Evolutionary conservation across 2,329 filamentous ascomycete genomes (phyloP).

Genomic region (Penicillium crustosum): DNA sequence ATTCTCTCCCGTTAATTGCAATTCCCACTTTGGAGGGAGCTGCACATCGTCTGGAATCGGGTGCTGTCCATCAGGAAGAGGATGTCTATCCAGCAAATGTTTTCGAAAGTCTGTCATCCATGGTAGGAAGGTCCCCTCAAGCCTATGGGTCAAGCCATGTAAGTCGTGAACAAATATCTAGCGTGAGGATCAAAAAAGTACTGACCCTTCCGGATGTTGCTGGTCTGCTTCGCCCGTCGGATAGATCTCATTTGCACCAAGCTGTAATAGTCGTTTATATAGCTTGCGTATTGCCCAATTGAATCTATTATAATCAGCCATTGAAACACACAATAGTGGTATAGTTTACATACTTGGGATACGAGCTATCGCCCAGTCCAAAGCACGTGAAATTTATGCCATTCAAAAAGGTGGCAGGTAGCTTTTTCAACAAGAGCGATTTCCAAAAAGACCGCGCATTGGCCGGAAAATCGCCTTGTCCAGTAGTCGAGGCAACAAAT

Average conservation of each 20-base stretch:
- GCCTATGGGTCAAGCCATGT: slow-evolving; percentile 48
- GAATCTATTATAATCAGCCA: slow-evolving; percentile 57
- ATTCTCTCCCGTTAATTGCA: slow-evolving; percentile 34
- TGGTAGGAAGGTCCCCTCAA: slow-evolving; percentile 76
- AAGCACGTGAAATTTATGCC: slow-evolving; percentile 77
- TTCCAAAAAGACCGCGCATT: slow-evolving; percentile 85
- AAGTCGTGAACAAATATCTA: background rate
- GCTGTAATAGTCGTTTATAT: slow-evolving; percentile 76
- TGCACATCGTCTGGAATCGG: slow-evolving; percentile 74
- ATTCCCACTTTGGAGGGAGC: slow-evolving; percentile 71
- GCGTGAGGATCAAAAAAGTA: slow-evolving; percentile 13
- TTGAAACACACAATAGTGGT: slow-evolving; percentile 2
- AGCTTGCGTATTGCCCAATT: slow-evolving; percentile 93
- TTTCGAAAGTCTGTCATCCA: slow-evolving; percentile 71
- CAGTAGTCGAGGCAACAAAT: slow-evolving; percentile 86
- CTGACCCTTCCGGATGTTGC: slow-evolving; percentile 85
- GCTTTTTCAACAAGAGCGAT: slow-evolving; percentile 73
- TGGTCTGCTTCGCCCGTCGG: slow-evolving; percentile 86
- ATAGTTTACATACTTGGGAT: slow-evolving; percentile 67
- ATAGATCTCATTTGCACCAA: slow-evolving; percentile 76
- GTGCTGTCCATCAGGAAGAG: slow-evolving; percentile 63
- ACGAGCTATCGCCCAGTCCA: slow-evolving; percentile 91
- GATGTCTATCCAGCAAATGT: slow-evolving; percentile 65
- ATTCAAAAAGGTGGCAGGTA: slow-evolving; percentile 68
- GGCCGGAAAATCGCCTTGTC: slow-evolving; percentile 86